phyloP scores from a whole-genome alignment of 805 yeast genomes.

The Ogataea sp. region DNA sequence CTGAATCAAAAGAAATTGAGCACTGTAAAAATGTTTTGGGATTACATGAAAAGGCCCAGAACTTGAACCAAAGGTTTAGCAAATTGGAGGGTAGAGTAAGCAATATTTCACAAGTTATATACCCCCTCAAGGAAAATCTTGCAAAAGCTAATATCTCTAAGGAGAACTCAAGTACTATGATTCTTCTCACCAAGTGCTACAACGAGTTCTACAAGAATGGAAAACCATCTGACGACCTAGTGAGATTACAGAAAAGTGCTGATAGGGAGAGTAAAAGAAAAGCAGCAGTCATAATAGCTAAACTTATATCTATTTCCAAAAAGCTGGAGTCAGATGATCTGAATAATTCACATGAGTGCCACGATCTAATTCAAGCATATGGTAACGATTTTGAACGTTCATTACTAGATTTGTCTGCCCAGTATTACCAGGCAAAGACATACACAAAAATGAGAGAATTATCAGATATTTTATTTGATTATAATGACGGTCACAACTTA shows the following conservation, averaged over 20 bases:
- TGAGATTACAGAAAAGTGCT: conserved; percentile 41
- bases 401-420: conserved; percentile 60
- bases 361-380: conserved; percentile 50
- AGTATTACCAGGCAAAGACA: conserved; percentile 64
- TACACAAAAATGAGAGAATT: conserved; percentile 65
- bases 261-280: conserved; percentile 43
- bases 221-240: conserved; percentile 45
- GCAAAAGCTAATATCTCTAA: conserved; percentile 63
- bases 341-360: conserved; percentile 29
- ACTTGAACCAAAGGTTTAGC: conserved; percentile 39
- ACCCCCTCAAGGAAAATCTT: conserved; percentile 63
- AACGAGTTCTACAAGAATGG: conserved; percentile 63
- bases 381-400: conserved; percentile 72
- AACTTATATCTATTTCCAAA: conserved; percentile 53
- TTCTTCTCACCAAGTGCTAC: conserved; percentile 68
- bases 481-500: conserved; percentile 79
- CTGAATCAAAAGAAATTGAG: conserved; percentile 49
- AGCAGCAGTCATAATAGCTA: conserved; percentile 64
- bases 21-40: conserved; percentile 63
- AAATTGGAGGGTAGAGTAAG: conserved; percentile 45
- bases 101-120: conserved; percentile 48
- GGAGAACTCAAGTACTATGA: conserved; percentile 64
- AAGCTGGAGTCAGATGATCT: conserved; percentile 53
- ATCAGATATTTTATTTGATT: conserved; percentile 67
- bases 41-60: conserved; percentile 33